Evolutionary conservation across 192 early-diverging fungal species (phyloP).

Genomic region (Linnemannia schmuckeri): DNA sequence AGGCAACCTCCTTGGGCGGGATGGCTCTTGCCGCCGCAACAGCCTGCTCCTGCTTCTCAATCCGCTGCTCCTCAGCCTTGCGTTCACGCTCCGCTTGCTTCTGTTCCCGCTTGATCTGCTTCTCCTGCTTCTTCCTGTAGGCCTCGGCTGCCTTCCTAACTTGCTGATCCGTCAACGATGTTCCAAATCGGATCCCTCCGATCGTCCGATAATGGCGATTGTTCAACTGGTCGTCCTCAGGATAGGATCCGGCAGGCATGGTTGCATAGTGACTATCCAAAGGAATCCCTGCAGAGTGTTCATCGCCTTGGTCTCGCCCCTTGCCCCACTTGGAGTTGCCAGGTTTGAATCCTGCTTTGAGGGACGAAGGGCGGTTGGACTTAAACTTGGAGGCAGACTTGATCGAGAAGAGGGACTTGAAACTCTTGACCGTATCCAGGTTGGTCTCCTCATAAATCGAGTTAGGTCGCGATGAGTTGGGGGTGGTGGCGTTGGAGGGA

Average conservation of each 20-base stretch:
- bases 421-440: slow-evolving; percentile 42
- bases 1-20: slow-evolving; percentile 59
- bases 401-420: slow-evolving; percentile 43
- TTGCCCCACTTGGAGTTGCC: slow-evolving; percentile 12
- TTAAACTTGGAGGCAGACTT: slow-evolving; percentile 17
- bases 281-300: neutral
- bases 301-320: slow-evolving; percentile 5
- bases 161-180: slow-evolving; percentile 23
- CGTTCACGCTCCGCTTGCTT: slow-evolving; percentile 25
- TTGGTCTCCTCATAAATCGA: slow-evolving; percentile 45
- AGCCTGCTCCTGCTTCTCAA: slow-evolving; percentile 23
- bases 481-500: slow-evolving; percentile 8
- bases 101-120: slow-evolving; percentile 18
- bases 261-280: slow-evolving; percentile 17
- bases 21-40: slow-evolving; percentile 25
- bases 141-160: slow-evolving; percentile 36
- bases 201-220: neutral
- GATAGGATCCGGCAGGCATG: neutral
- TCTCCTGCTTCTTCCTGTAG: slow-evolving; percentile 23
- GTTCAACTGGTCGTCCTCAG: neutral
- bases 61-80: slow-evolving; percentile 13
- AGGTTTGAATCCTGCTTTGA: slow-evolving; percentile 39
- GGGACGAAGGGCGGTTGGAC: slow-evolving; percentile 13
- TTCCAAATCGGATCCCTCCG: neutral
- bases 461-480: slow-evolving; percentile 30